Evolutionary conservation across 2,329 filamentous ascomycete genomes (phyloP), one percentile per base, ranked within the genome.

Genomic region (Colletotrichum eremochloae): DNA sequence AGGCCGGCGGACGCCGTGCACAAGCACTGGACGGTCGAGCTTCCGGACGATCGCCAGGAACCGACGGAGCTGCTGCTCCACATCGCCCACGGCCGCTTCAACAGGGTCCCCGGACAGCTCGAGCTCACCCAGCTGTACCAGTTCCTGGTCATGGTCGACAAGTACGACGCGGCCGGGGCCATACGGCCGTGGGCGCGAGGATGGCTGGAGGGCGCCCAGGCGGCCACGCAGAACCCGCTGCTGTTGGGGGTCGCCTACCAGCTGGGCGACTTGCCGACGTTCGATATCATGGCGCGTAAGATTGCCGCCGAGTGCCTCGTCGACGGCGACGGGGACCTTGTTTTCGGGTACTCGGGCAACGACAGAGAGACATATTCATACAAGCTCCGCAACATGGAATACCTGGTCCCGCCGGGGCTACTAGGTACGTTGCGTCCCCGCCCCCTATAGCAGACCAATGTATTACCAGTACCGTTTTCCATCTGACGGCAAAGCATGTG

Each of bases 181-280:
- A 62, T 80, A 12, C 67, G 67, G 7, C 78, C 78, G 0, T 81
- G 78, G 79, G 69, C 75, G 14, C 66, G 67, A 2, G 50, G 31
- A 0, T 78, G 77, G 78, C 74, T 77, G 64, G 58, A 67, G 6
- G 62, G 68, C 0, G 63, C 75, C 5, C 74, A 74, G 40, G n/a
- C 63, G 18, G 67, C 58, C 6, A 68, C 60, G 14, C 68, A 75
- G 9, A 75, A 75, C 2, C 74, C 73, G 11, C 64, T 77, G 63
- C 72, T 79, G 3, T 63, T 81, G 3, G 80, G 78, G 75, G 76
- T 81, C 3, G 73, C 77, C 0, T 81, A 80, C 77, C 79, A 81
- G 71, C 67, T 81, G 33, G 80, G 80, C 0, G 68, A 75, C 12
- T 63, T 72, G 4, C 71, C 76, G 7, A 62, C 71, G 1, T 80